Conservation (phyloP, 1,284 basidiomycete genomes). For the Cutaneotrichosporon dermatis region DNA sequence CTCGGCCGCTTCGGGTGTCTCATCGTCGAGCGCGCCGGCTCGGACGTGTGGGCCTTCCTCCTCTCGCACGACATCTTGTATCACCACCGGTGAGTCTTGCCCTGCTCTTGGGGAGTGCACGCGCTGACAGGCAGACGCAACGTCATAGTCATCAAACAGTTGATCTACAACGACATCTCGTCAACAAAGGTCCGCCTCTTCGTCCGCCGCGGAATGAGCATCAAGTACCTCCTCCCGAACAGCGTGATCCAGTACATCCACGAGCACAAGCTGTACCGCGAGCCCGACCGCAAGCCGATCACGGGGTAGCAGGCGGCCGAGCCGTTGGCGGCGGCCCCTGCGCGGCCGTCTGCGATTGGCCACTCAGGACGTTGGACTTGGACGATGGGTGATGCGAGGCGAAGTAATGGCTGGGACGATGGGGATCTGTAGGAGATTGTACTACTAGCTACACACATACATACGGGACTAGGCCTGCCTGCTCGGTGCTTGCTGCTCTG, state of each 20-base stretch:
- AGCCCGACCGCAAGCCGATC: constrained; percentile 21
- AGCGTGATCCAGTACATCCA: constrained; percentile 95
- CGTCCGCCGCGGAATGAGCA: constrained; percentile 84
- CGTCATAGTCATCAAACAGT: constrained; percentile 88
- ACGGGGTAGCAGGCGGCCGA: background rate
- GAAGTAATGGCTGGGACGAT: too few relatives aligned
- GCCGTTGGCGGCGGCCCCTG: background rate
- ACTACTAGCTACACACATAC: too few relatives aligned
- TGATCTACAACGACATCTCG: constrained; percentile 98
- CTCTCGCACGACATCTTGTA: constrained; percentile 56
- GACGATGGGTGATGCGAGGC: too few relatives aligned
- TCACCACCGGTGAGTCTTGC: constrained; percentile 47
- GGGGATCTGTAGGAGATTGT: too few relatives aligned
- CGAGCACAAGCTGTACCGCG: constrained; percentile 44
- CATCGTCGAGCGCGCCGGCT: constrained; percentile 91
- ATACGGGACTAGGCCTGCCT: too few relatives aligned
- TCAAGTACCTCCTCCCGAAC: constrained; percentile 86
- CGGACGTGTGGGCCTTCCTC: constrained; percentile 69
- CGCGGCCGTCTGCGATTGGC: too few relatives aligned
- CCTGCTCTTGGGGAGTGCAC: too few relatives aligned
- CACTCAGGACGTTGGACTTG: too few relatives aligned
- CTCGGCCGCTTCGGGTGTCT: constrained; percentile 89
- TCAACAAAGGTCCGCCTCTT: constrained; percentile 89
- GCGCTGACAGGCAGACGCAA: constrained; percentile 55
- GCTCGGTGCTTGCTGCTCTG: too few relatives aligned